phyloP scores from a whole-genome alignment of 2,329 filamentous ascomycete species.

The Fusarium protoensiforme region DNA sequence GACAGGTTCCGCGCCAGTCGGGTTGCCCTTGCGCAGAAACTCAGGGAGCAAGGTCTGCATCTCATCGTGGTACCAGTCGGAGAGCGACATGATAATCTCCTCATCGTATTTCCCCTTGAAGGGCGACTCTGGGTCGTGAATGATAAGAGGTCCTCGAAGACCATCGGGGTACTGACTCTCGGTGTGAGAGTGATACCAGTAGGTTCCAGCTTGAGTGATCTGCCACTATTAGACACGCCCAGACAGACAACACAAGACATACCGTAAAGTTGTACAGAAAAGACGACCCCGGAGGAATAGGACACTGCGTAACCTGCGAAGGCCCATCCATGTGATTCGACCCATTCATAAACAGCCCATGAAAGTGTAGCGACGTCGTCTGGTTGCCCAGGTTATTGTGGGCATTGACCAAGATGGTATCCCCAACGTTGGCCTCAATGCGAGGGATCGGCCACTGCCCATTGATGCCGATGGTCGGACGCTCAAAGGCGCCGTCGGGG shows the following conservation, averaged over 20 bases:
- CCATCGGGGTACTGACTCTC: slow-evolving; percentile 78
- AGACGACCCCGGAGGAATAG: slow-evolving; percentile 70
- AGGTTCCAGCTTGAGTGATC: slow-evolving; percentile 76
- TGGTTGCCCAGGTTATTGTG: slow-evolving; percentile 71
- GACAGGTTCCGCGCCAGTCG: slow-evolving; percentile 71
- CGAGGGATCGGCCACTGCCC: slow-evolving; percentile 78
- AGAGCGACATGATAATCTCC: slow-evolving; percentile 73
- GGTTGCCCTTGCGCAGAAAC: slow-evolving; percentile 66
- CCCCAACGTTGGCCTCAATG: slow-evolving; percentile 72
- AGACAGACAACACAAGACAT: slow-evolving; percentile 12
- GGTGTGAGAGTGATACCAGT: slow-evolving; percentile 82
- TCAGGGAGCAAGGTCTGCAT: slow-evolving; percentile 58
- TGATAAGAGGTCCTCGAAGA: slow-evolving; percentile 70
- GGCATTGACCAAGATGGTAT: slow-evolving; percentile 68
- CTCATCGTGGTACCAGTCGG: slow-evolving; percentile 77
- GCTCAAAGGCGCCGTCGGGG: slow-evolving; percentile 73
- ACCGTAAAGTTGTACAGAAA: slow-evolving; percentile 79
- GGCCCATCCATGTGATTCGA: slow-evolving; percentile 79
- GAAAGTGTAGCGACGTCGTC: slow-evolving; percentile 74
- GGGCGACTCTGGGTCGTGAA: slow-evolving; percentile 70
- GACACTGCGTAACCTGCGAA: slow-evolving; percentile 72
- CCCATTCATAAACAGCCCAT: slow-evolving; percentile 77
- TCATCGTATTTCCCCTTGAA: slow-evolving; percentile 69
- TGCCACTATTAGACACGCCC: slow-evolving; percentile 28
- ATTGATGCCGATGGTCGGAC: slow-evolving; percentile 82